phyloP scores from a whole-genome alignment of 192 early-diverging fungal genomes.

The Backusella macrospora region DNA sequence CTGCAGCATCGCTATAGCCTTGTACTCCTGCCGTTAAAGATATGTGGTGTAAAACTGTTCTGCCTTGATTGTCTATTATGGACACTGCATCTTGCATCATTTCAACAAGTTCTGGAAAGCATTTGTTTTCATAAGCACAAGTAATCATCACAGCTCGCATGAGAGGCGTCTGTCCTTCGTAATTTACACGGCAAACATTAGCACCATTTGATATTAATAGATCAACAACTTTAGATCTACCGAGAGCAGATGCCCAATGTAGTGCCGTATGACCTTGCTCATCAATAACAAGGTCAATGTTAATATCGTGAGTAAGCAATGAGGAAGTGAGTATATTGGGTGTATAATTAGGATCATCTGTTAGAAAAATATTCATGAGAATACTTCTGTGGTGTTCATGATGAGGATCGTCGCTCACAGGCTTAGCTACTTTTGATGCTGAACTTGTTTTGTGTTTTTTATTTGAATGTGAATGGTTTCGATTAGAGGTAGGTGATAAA shows the following conservation, averaged over 20 bases:
- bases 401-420: slow-evolving; percentile 6
- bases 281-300: slow-evolving; percentile 87
- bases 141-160: slow-evolving; percentile 87
- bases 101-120: slow-evolving; percentile 76
- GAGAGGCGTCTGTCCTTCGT: slow-evolving; percentile 84
- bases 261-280: slow-evolving; percentile 93
- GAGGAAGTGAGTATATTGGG: slow-evolving; percentile 60
- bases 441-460: not conserved
- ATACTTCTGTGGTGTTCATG: slow-evolving; percentile 69
- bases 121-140: slow-evolving; percentile 76
- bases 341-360: slow-evolving; percentile 61
- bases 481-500: not conserved
- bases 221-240: slow-evolving; percentile 71
- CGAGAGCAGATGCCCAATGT: slow-evolving; percentile 96
- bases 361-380: slow-evolving; percentile 86
- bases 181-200: slow-evolving; percentile 70
- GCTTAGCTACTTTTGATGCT: not conserved
- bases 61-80: slow-evolving; percentile 69
- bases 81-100: slow-evolving; percentile 74
- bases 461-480: not conserved
- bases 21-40: slow-evolving; percentile 69
- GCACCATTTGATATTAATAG: slow-evolving; percentile 79
- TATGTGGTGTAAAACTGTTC: slow-evolving; percentile 92
- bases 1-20: slow-evolving; percentile 64
- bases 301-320: slow-evolving; percentile 49